A percentile compares a stretch with the other conserved stretches of the same genome.
These are phyloP conservation scores for Penicillium turbatum DNA, from an alignment of 495 filamentous ascomycete species.

Conservation along the genomic window DNA sequence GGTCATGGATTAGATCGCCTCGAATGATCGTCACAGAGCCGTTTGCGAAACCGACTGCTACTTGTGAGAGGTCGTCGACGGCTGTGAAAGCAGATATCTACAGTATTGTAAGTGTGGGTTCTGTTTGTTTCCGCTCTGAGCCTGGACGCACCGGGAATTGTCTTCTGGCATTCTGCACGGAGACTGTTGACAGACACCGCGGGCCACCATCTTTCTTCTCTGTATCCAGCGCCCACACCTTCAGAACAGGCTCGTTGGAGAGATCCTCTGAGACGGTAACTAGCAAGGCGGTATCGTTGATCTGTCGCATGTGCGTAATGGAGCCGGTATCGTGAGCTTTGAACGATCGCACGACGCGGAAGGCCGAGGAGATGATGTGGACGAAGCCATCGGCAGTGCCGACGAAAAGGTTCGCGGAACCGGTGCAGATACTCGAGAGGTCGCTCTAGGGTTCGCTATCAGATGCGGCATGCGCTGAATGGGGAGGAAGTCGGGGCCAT, in stretches of 20 bases:
- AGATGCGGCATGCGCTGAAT: slow-evolving; percentile 8
- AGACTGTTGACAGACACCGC: slow-evolving; percentile 76
- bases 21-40: slow-evolving; percentile 90
- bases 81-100: slow-evolving; percentile 88
- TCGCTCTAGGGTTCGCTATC: slow-evolving; percentile 46
- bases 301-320: slow-evolving; percentile 94
- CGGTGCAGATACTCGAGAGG: slow-evolving; percentile 68
- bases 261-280: slow-evolving; percentile 87
- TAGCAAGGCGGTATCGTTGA: slow-evolving; percentile 79
- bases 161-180: slow-evolving; percentile 85
- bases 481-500: slow-evolving; percentile 33
- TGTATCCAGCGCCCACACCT: slow-evolving; percentile 94
- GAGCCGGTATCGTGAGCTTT: slow-evolving; percentile 71
- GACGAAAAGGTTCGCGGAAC: slow-evolving; percentile 86
- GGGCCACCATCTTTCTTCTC: slow-evolving; percentile 92
- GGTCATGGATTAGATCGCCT: slow-evolving; percentile 91
- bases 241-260: slow-evolving; percentile 79
- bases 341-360: slow-evolving; percentile 84
- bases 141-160: slow-evolving; percentile 68
- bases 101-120: neutral
- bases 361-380: slow-evolving; percentile 77
- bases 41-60: slow-evolving; percentile 93
- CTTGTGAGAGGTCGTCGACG: slow-evolving; percentile 80
- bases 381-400: slow-evolving; percentile 80
- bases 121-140: neutral